Evolutionary conservation across 495 filamentous ascomycete genomes (phyloP).

Genomic region (Aspergillus hancockii): DNA sequence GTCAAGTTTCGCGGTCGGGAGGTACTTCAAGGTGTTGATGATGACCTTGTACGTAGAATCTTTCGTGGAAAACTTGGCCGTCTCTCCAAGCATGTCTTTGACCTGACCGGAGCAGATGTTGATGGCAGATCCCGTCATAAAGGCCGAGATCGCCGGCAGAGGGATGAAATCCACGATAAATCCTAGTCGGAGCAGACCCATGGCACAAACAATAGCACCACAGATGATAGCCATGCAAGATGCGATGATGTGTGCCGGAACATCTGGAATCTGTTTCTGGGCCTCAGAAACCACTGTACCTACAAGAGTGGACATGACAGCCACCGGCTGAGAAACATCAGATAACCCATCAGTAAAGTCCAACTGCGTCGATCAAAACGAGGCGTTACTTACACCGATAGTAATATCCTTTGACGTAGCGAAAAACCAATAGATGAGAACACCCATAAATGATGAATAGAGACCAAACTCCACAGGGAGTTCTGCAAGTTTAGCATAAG

Average conservation of each 20-base stretch:
- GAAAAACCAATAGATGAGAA: constrained; percentile 97
- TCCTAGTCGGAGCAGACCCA: constrained; percentile 79
- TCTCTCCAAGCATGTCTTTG: constrained; percentile 81
- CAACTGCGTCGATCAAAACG: neutral
- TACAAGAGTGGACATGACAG: constrained; percentile 89
- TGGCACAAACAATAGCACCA: constrained; percentile 76
- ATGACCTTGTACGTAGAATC: constrained; percentile 81
- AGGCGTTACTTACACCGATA: constrained; percentile 73
- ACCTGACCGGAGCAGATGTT: constrained; percentile 91
- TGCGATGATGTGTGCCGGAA: constrained; percentile 64
- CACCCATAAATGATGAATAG: constrained; percentile 98
- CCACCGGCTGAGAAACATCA: constrained; percentile 71
- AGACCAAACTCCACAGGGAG: constrained; percentile 81
- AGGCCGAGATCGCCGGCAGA: constrained; percentile 86
- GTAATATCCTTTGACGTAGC: constrained; percentile 99
- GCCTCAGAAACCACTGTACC: constrained; percentile 75
- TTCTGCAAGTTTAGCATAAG: constrained; percentile 84
- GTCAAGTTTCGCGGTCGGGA: constrained; percentile 68
- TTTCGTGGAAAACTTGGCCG: constrained; percentile 66
- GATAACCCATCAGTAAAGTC: constrained; percentile 14
- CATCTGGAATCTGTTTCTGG: constrained; percentile 55
- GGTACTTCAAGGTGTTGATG: constrained; percentile 81
- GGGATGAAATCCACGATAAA: constrained; percentile 97
- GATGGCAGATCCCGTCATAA: constrained; percentile 97
- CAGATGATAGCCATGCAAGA: constrained; percentile 78